These are phyloP conservation scores for Candida verbasci DNA, from an alignment of 805 yeast genomes.

Conservation along the genomic window DNA sequence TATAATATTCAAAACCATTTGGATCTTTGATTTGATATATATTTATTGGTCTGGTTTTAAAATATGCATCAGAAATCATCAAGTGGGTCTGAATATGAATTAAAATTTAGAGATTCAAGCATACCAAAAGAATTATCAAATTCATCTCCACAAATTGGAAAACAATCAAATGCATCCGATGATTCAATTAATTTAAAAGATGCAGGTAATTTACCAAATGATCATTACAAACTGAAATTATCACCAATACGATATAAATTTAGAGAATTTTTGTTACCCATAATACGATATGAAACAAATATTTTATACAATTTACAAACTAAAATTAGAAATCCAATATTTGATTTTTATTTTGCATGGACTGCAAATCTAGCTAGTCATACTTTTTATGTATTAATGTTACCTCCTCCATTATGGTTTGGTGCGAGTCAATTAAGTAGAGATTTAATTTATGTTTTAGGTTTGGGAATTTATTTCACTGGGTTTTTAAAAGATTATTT, in stretches of 20 bases:
- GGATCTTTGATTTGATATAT: no score
- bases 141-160: no score
- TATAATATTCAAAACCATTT: no score
- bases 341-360: conserved; percentile 78
- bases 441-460: conserved; percentile 55
- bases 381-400: conserved; percentile 84
- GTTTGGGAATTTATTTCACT: conserved; percentile 66
- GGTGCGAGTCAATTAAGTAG: conserved; percentile 57
- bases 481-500: conserved; percentile 80
- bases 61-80: no score
- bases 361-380: conserved; percentile 90
- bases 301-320: conserved; percentile 55
- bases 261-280: conserved; percentile 51
- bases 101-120: no score
- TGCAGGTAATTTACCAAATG: conserved; percentile 69
- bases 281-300: conserved; percentile 62
- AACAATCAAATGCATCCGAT: no score
- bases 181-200: conserved; percentile 30
- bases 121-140: no score
- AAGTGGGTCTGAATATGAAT: no score
- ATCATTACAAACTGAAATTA: conserved; percentile 60
- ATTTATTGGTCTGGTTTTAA: no score
- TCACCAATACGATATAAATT: conserved; percentile 50
- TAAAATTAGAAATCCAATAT: conserved; percentile 38
- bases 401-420: conserved; percentile 83